Evolutionary conservation across 2,329 filamentous ascomycete genomes (phyloP), one percentile per base, ranked within the genome.

Genomic region (Arthroderma sp.): DNA sequence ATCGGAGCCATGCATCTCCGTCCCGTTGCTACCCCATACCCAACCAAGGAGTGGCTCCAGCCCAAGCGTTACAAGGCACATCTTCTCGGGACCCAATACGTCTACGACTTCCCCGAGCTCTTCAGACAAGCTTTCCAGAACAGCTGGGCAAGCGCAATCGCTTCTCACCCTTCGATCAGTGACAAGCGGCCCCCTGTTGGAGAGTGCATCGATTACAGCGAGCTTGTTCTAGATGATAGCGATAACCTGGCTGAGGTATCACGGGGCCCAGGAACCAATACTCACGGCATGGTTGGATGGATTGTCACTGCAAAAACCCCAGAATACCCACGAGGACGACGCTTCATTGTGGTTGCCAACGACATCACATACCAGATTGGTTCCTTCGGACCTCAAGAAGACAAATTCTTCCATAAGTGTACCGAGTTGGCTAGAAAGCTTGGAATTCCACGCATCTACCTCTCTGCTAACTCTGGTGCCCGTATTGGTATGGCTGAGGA

Each of bases 21-120:
- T 60, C 80, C 88, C 4, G 88, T 96, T 53, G 84, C 80, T 38
- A 88, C 87, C 3, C 87, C 91, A 22, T 98, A 98, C 67, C 83
- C 89, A 33, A 95, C 89, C 60, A 98, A 98, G 80, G 93, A 95
- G 68, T 94, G 88, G 74, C 77, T 98, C 49, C 91, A 98, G 70
- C 91, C 91, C 51, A 96, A 96, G 80, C 81, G 91, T 57, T 96
- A 98, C 80, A 95, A 94, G 82, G 91, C 91, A 54, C 91, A 98
- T 64, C 73, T 96, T 50, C 95, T 98, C 88, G 91, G 91, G 52
- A 98, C 91, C 29, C 91, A 98, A 68, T 98, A 95, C 63, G 91
- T 96, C 44, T 98, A 98, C 65, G 91, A 98, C 68, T 98, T 98
- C 82, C 91, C 91, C 29, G 91, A 98, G 74, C 80, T 98, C 40